These are phyloP conservation scores for Aspergillus neoniger DNA, from an alignment of 2,329 filamentous ascomycete genomes.

Conservation along the genomic window DNA sequence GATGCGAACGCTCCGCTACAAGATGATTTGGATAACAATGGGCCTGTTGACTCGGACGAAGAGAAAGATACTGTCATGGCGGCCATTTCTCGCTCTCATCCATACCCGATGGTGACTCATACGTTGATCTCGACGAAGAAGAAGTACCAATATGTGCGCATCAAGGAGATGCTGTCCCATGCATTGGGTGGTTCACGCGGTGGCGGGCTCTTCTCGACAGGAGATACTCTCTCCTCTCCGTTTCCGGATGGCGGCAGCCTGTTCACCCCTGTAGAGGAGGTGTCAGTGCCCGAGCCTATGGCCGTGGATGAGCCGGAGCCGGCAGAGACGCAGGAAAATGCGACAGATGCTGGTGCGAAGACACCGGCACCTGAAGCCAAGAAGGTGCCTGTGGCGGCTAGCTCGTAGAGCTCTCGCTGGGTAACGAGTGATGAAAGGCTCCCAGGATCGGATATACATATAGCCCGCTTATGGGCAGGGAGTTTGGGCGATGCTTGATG, in stretches of 20 bases:
- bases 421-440: neutral
- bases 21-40: constrained; percentile 79
- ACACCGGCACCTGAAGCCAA: constrained; percentile 24
- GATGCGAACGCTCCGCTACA: constrained; percentile 90
- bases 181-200: constrained; percentile 56
- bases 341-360: constrained; percentile 27
- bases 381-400: constrained; percentile 25
- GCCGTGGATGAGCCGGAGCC: constrained; percentile 1
- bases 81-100: constrained; percentile 72
- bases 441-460: neutral
- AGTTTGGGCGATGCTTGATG: constrained; percentile 10
- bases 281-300: constrained; percentile 25
- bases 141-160: constrained; percentile 64
- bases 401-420: neutral
- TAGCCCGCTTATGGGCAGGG: neutral
- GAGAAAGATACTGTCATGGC: constrained; percentile 88
- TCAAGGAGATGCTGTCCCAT: constrained; percentile 64
- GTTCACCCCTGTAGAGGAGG: constrained; percentile 35
- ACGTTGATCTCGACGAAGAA: constrained; percentile 50
- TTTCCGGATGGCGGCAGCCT: constrained; percentile 35
- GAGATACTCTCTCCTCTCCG: constrained; percentile 29
- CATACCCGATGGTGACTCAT: constrained; percentile 73
- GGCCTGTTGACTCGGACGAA: constrained; percentile 89
- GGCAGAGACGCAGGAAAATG: constrained; percentile 24
- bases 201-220: constrained; percentile 48